These are phyloP conservation scores for Sarocladium oryzae DNA, from an alignment of 2,329 filamentous ascomycete species.

Conservation along the genomic window DNA sequence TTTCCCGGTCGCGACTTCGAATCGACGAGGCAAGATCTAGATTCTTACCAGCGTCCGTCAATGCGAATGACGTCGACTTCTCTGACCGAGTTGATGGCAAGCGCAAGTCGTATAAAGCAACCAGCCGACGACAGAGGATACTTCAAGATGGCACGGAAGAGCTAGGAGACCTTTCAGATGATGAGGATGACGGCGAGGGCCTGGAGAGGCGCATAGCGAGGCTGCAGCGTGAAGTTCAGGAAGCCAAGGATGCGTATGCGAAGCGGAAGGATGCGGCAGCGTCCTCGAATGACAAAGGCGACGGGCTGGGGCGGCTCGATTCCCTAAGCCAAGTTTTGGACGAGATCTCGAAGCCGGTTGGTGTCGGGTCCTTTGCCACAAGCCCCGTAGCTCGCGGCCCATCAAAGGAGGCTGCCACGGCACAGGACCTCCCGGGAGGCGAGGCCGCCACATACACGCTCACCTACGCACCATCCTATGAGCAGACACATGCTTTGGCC, in stretches of 20 bases:
- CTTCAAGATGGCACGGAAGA: constrained; percentile 59
- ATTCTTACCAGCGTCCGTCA: constrained; percentile 70
- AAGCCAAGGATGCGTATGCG: constrained; percentile 57
- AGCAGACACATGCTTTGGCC: constrained; percentile 64
- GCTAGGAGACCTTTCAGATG: constrained; percentile 69
- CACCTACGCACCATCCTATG: constrained; percentile 57
- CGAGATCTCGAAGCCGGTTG: constrained; percentile 42
- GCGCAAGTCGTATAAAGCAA: constrained; percentile 75
- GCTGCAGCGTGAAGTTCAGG: constrained; percentile 75
- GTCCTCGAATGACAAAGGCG: constrained; percentile 26
- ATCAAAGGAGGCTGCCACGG: not conserved
- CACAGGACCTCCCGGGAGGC: constrained; percentile 4
- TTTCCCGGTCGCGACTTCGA: constrained; percentile 71
- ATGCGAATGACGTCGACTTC: constrained; percentile 76
- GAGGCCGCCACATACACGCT: constrained; percentile 54
- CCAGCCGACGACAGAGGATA: constrained; percentile 59
- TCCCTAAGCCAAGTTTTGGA: constrained; percentile 69
- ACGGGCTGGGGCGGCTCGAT: constrained; percentile 36
- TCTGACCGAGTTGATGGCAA: constrained; percentile 82
- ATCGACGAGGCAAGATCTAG: constrained; percentile 72
- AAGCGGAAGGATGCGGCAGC: constrained; percentile 44
- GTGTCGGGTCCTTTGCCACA: constrained; percentile 4
- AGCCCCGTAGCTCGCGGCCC: constrained; percentile 9
- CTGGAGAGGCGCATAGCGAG: constrained; percentile 75
- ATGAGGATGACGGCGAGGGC: constrained; percentile 65